A percentile compares a stretch with the other conserved stretches of the same genome.
Evolutionary conservation across 805 yeast genomes (phyloP).

Genomic region (Saturnispora dispora): DNA sequence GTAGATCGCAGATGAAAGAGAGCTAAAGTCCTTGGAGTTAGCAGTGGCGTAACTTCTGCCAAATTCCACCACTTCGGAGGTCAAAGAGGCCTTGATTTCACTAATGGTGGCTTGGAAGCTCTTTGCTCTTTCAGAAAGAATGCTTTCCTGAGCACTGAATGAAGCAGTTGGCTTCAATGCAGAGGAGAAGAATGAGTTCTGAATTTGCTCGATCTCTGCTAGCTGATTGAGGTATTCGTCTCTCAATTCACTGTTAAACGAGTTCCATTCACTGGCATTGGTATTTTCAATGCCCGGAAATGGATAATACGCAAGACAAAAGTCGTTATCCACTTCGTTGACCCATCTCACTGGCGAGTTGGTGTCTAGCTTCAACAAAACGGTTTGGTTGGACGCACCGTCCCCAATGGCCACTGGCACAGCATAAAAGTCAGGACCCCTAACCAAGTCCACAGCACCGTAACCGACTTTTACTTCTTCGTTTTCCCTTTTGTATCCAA

Average conservation of each 20-base stretch:
- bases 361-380: slow-evolving; percentile 50
- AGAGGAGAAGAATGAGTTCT: neutral
- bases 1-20: neutral
- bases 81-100: slow-evolving; percentile 3
- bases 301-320: slow-evolving; percentile 11
- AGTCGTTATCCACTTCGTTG: slow-evolving; percentile 18
- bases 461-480: neutral
- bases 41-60: neutral
- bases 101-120: slow-evolving; percentile 1
- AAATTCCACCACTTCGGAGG: neutral
- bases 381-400: slow-evolving; percentile 45
- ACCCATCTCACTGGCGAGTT: slow-evolving; percentile 66
- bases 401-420: slow-evolving; percentile 43
- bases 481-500: neutral
- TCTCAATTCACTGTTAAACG: slow-evolving; percentile 1
- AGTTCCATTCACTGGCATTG: slow-evolving; percentile 8
- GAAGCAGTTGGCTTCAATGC: neutral
- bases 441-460: neutral
- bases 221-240: slow-evolving; percentile 2
- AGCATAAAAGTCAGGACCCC: slow-evolving; percentile 22
- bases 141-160: neutral
- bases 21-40: neutral
- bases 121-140: slow-evolving; percentile 7
- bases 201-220: slow-evolving; percentile 3
- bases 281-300: neutral